phyloP scores from a whole-genome alignment of 768 basidiomycete genomes.

The Termitomyces sp. region DNA sequence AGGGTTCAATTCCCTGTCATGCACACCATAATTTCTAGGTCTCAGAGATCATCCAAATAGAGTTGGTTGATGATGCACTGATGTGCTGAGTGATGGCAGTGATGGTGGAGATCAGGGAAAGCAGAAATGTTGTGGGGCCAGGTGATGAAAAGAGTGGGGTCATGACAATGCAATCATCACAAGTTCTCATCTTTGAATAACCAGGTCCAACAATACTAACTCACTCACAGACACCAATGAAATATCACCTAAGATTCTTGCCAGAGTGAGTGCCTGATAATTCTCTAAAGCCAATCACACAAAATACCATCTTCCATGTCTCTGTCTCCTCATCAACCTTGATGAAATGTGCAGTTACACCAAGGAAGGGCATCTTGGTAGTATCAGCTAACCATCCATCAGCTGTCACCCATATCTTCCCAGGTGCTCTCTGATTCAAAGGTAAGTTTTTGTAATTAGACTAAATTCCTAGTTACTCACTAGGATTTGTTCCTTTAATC shows the following conservation, averaged over 20 bases:
- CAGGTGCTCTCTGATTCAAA: conserved; percentile 10
- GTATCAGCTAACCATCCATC: conserved; percentile 18
- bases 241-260: neutral
- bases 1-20: too few relatives aligned
- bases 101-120: too few relatives aligned
- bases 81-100: too few relatives aligned
- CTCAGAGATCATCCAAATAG: too few relatives aligned
- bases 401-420: conserved; percentile 13
- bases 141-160: too few relatives aligned
- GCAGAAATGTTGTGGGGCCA: too few relatives aligned
- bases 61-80: too few relatives aligned
- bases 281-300: neutral
- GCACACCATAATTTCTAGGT: too few relatives aligned
- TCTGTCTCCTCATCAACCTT: neutral
- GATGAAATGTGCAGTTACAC: conserved; percentile 17
- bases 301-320: neutral
- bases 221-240: neutral
- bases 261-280: neutral
- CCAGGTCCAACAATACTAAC: neutral
- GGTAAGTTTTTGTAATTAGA: neutral
- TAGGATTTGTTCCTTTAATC: neutral
- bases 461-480: neutral
- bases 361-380: conserved; percentile 8
- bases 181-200: neutral
- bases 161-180: too few relatives aligned